These are phyloP conservation scores for Xerocomus minutiporus DNA, from an alignment of 1,284 basidiomycete species.

Conservation along the genomic window DNA sequence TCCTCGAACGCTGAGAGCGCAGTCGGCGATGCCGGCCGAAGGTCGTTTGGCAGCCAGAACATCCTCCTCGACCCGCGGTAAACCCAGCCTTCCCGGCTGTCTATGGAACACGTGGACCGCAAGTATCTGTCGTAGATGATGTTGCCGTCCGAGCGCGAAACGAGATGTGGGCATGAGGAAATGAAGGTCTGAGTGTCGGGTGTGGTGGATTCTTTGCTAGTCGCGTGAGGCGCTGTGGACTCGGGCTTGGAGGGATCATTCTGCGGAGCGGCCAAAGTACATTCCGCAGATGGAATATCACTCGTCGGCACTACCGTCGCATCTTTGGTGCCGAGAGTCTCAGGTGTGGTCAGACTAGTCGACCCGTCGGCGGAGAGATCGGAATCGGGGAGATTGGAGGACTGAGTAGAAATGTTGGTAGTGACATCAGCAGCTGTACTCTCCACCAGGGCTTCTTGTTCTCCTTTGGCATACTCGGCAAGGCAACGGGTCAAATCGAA, in stretches of 20 bases:
- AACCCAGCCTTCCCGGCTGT: slow-evolving; percentile 17
- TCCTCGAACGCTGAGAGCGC: slow-evolving; percentile 12
- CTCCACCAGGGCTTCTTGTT: background rate
- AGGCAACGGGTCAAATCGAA: slow-evolving; percentile 19
- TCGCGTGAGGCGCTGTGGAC: background rate
- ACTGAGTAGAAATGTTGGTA: background rate
- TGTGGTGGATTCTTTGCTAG: background rate
- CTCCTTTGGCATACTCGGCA: slow-evolving; percentile 4
- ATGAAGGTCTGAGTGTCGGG: background rate
- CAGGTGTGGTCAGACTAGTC: background rate
- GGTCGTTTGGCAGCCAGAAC: slow-evolving; percentile 18
- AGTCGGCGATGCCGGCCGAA: slow-evolving; percentile 13
- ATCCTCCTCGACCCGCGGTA: slow-evolving; percentile 13
- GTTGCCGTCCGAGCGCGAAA: slow-evolving; percentile 14
- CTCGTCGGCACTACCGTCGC: background rate
- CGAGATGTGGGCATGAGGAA: slow-evolving; percentile 10
- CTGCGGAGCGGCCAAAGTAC: background rate
- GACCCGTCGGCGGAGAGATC: background rate
- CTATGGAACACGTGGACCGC: slow-evolving; percentile 13
- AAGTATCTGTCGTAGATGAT: slow-evolving; percentile 20
- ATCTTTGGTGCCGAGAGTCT: background rate
- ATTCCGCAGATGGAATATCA: background rate
- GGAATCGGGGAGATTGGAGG: background rate
- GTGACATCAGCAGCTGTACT: background rate
- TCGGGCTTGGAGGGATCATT: background rate